Conservation (phyloP, 257 asterid species). For the Scutellaria minor region DNA sequence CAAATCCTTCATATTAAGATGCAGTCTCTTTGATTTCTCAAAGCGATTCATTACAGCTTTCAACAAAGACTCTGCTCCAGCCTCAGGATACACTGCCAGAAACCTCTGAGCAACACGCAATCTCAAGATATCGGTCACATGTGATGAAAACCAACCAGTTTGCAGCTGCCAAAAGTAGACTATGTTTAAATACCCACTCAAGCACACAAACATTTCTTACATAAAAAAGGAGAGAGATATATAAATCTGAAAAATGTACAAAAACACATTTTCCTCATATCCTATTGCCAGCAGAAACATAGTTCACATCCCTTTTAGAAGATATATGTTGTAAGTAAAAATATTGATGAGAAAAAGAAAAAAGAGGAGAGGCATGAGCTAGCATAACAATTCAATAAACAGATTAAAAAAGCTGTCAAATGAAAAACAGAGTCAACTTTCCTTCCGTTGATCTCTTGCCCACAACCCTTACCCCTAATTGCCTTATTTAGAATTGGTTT, state of each 20-base stretch:
- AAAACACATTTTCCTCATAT: no score
- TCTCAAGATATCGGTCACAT: conserved; percentile 63
- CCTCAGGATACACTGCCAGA: conserved; percentile 72
- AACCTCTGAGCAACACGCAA: conserved; percentile 79
- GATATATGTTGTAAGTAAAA: not conserved
- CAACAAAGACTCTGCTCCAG: conserved; percentile 70
- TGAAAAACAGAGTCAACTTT: no score
- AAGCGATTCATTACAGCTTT: conserved; percentile 62
- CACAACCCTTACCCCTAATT: no score
- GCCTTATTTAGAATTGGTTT: no score
- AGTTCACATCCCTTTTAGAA: not conserved
- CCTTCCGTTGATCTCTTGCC: no score
- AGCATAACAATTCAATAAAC: no score
- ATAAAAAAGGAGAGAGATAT: conserved; percentile 17
- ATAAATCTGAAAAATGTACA: not conserved
- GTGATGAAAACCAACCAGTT: conserved; percentile 86
- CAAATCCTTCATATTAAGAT: conserved; percentile 44
- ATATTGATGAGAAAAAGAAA: not conserved
- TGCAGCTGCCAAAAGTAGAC: conserved; percentile 54
- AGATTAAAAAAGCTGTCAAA: no score
- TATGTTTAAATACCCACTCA: conserved; percentile 18
- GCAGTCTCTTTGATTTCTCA: conserved; percentile 65
- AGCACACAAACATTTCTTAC: conserved; percentile 2
- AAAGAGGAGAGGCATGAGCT: no score
- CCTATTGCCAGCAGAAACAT: not conserved